These are phyloP conservation scores for Quercus phellos DNA, from an alignment of 331 rosid genomes.

Conservation along the genomic window DNA sequence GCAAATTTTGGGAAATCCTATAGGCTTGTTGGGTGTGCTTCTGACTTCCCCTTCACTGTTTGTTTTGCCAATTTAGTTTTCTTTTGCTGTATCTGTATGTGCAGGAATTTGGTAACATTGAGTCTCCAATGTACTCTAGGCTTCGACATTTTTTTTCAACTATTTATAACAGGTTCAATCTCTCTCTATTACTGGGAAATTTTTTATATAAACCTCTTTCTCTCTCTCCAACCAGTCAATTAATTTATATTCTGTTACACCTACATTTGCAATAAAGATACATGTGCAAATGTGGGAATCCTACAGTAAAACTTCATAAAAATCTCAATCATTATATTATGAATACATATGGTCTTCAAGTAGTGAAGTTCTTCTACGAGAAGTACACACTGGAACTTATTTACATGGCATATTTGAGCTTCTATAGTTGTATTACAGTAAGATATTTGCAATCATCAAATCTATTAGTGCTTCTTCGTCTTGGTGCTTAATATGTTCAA, in stretches of 20 bases:
- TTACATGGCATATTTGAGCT: not conserved
- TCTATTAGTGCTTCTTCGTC: not conserved
- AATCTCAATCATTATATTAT: not conserved
- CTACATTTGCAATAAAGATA: not conserved
- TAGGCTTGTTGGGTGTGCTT: not conserved
- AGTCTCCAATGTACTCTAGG: slow-evolving; percentile 75
- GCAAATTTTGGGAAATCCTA: not conserved
- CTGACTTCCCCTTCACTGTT: slow-evolving; percentile 1
- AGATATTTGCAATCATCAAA: not conserved
- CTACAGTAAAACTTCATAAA: not conserved
- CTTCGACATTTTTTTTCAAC: slow-evolving; percentile 60
- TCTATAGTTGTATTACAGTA: not conserved
- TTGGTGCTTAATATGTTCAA: slow-evolving; percentile 11
- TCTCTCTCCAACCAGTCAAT: not conserved
- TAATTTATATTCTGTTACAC: not conserved
- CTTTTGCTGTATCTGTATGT: slow-evolving; percentile 7
- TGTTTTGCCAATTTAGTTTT: not conserved
- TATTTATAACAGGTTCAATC: slow-evolving; percentile 60
- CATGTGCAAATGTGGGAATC: not conserved
- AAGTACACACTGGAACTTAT: not conserved
- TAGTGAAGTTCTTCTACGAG: not conserved
- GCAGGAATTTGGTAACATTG: slow-evolving; percentile 85
- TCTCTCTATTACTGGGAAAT: not conserved
- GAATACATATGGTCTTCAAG: not conserved
- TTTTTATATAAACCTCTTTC: not conserved